Percentiles rank a stretch among this genome's conserved stretches.
phyloP scores from a whole-genome alignment of 306 rosid genomes.

The Quercus robur region DNA sequence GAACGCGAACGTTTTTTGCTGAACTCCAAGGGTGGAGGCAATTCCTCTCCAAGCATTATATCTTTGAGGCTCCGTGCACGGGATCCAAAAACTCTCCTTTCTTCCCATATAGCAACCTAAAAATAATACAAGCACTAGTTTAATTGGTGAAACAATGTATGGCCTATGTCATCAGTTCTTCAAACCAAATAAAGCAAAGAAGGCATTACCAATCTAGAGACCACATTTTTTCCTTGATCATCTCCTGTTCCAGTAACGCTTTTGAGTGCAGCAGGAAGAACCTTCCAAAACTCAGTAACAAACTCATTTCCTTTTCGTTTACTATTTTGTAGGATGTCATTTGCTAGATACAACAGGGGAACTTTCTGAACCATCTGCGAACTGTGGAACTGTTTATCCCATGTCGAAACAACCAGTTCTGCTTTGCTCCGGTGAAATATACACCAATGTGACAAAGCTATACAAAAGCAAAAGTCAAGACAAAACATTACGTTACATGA shows the following conservation, averaged over 20 bases:
- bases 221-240: slow-evolving; percentile 53
- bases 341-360: slow-evolving; percentile 87
- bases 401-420: slow-evolving; percentile 77
- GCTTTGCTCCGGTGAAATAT: slow-evolving; percentile 89
- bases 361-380: slow-evolving; percentile 62
- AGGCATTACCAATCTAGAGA: slow-evolving; percentile 67
- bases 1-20: slow-evolving; percentile 76
- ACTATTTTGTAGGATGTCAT: slow-evolving; percentile 95
- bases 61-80: slow-evolving; percentile 66
- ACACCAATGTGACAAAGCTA: slow-evolving; percentile 98
- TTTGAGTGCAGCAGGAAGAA: slow-evolving; percentile 80
- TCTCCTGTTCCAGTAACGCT: slow-evolving; percentile 55
- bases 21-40: slow-evolving; percentile 69
- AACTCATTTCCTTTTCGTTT: slow-evolving; percentile 94
- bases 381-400: slow-evolving; percentile 72
- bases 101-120: slow-evolving; percentile 88
- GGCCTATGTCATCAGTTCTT: not conserved
- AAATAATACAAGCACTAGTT: slow-evolving; percentile 15
- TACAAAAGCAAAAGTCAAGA: slow-evolving; percentile 33
- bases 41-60: slow-evolving; percentile 75
- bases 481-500: slow-evolving; percentile 7
- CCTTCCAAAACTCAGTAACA: slow-evolving; percentile 85
- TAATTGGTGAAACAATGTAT: slow-evolving; percentile 11
- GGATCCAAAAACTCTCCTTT: slow-evolving; percentile 84
- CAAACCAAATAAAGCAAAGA: not conserved